A percentile compares a stretch with the other conserved stretches of the same genome.
phyloP scores from a whole-genome alignment of 352 stramenopile genomes.

The Globisporangium orthogonon region DNA sequence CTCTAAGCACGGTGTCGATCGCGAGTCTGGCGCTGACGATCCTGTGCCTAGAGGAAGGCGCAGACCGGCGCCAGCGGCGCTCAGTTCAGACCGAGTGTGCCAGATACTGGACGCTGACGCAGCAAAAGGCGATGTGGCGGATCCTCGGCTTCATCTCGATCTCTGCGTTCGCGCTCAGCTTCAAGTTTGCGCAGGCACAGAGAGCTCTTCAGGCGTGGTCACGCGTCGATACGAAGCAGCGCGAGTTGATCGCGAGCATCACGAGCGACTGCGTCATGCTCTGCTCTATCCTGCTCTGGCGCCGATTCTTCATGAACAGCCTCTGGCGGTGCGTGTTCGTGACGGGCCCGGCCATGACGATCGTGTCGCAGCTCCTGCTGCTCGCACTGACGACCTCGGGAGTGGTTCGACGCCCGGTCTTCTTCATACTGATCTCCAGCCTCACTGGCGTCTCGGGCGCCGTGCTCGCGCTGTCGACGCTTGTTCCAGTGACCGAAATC shows the following conservation, averaged over 20 bases:
- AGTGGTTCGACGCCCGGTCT: conserved; percentile 15
- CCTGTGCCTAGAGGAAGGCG: conserved; percentile 8
- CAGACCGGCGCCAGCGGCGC: neutral
- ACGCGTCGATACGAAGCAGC: conserved; percentile 12
- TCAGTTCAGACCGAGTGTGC: conserved; percentile 4
- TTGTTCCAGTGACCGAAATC: conserved; percentile 19
- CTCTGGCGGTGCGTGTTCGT: conserved; percentile 35
- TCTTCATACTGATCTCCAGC: conserved; percentile 23
- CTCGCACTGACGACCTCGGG: conserved; percentile 20
- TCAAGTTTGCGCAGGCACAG: conserved; percentile 14
- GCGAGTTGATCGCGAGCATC: conserved; percentile 22
- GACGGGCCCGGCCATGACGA: conserved; percentile 21
- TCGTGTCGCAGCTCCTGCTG: conserved; percentile 20
- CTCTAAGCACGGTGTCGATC: conserved; percentile 6
- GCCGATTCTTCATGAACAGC: conserved; percentile 25
- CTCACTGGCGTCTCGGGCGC: conserved; percentile 21
- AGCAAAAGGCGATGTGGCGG: conserved; percentile 22
- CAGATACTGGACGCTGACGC: conserved; percentile 15
- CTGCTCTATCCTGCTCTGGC: conserved; percentile 25
- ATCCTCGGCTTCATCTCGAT: conserved; percentile 13
- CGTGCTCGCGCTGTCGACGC: conserved; percentile 27
- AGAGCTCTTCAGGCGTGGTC: conserved; percentile 27
- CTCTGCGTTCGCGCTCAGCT: conserved; percentile 15
- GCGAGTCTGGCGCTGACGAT: conserved; percentile 3
- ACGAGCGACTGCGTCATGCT: conserved; percentile 31